phyloP scores from a whole-genome alignment of 2,329 filamentous ascomycete species.

The Sclerotinia sclerotiorum region DNA sequence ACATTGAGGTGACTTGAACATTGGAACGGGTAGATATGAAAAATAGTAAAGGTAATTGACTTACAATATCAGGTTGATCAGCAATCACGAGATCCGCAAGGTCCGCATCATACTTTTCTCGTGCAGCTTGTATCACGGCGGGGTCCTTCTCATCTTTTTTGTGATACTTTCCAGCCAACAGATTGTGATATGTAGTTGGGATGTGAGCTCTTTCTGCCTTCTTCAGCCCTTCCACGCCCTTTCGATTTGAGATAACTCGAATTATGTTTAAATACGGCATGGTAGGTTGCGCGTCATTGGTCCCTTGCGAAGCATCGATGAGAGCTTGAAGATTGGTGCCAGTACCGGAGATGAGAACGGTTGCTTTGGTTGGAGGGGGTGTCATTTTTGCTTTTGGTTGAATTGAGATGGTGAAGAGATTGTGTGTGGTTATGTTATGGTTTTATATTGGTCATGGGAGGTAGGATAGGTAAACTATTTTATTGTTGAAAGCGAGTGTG shows the following conservation, averaged over 20 bases:
- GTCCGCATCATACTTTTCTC: conserved; percentile 65
- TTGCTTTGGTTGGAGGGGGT: conserved; percentile 44
- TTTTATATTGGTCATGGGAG: background rate
- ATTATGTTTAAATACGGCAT: conserved; percentile 50
- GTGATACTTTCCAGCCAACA: conserved; percentile 52
- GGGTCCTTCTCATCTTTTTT: conserved; percentile 43
- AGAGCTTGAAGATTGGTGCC: conserved; percentile 73
- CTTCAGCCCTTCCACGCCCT: conserved; percentile 62
- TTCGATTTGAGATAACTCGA: conserved; percentile 66
- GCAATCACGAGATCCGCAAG: conserved; percentile 59
- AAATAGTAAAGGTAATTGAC: background rate
- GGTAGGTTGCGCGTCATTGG: conserved; percentile 42
- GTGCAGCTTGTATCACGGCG: conserved; percentile 49
- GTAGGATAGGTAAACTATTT: background rate
- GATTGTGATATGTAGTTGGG: conserved; percentile 65
- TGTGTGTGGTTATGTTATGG: background rate
- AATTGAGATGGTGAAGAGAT: background rate
- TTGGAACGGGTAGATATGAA: background rate
- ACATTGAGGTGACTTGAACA: too few species aligned
- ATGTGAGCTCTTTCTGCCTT: conserved; percentile 60
- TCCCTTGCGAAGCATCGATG: conserved; percentile 43
- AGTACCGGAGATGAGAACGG: conserved; percentile 64
- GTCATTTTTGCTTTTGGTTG: conserved; percentile 1
- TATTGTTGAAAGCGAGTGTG: background rate
- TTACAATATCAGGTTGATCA: conserved; percentile 50